Base-by-base conservation (phyloP, 2,329 filamentous ascomycete genomes). In the Nemania sp. region DNA sequence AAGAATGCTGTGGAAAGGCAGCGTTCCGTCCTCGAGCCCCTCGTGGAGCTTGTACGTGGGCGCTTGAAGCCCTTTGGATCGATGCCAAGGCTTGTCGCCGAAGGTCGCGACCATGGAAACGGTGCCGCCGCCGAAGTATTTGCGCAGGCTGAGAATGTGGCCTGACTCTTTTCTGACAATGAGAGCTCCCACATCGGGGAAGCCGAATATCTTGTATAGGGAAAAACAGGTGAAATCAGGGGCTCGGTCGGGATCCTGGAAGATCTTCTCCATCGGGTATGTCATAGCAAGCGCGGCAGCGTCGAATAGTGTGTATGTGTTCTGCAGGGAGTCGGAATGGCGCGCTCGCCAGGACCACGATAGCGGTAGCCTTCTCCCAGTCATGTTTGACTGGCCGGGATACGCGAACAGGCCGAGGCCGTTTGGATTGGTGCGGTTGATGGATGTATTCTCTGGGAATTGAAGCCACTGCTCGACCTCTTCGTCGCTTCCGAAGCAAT, bases 371-470 rank as follows among this genome's bases (percentile, higher is more conserved):
- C 85, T 77, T 17, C 82, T 76, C 6, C 86, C 86, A 37, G 82
- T 86, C 77, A 89, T 84, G 64, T 89, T 89, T 23, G 84, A 88
- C 66, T 89, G 86, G 0, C 81, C 86, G 3, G 86, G 84, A 65
- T 84, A 89, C 17, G 83, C 83, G 59, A 89, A 84, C 3, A 82
- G 65, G 1, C 75, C 73, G 8, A 75, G 66, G 7, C 67, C 63
- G n/a, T 61, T 60, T 5, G 60, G 56, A 20, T 61, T 54, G n/a
- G 60, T 49, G 20, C 61, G 64, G 39, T 68, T 62, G 41, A 59
- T 53, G 30, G 45, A 60, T 61, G 56, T 40, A 48, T 63, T 30
- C 51, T 64, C 36, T 54, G 65, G 61, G 48, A 60, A 59, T 39
- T 66, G 54, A 24, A 80, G 66, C 76, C 76, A 80, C n/a, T 62